Conservation (phyloP, 495 filamentous ascomycete genomes). For the Parathielavia hyrcaniae region DNA sequence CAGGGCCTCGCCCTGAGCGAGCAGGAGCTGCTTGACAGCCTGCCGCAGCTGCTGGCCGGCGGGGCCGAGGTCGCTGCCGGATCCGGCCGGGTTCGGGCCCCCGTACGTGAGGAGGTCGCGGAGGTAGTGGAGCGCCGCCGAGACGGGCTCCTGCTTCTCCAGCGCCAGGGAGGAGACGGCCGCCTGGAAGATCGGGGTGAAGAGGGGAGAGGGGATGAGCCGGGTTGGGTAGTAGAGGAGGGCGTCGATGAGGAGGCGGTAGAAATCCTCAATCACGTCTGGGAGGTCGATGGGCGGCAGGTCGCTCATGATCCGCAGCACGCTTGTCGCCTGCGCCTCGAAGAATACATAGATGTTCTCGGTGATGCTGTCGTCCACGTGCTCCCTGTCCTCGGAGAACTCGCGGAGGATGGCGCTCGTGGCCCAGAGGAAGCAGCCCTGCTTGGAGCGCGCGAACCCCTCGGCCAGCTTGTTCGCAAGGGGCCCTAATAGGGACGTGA, state of each 20-base stretch:
- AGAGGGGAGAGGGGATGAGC: conserved; percentile 68
- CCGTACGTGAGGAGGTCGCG: conserved; percentile 90
- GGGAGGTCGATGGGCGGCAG: conserved; percentile 80
- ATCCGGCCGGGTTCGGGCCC: conserved; percentile 66
- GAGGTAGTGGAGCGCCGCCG: conserved; percentile 86
- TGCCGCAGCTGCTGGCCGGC: conserved; percentile 53
- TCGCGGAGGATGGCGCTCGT: conserved; percentile 91
- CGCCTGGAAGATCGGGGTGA: conserved; percentile 77
- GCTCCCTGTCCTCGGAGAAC: conserved; percentile 81
- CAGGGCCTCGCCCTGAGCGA: conserved; percentile 66
- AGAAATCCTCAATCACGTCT: conserved; percentile 98
- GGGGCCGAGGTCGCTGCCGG: conserved; percentile 52
- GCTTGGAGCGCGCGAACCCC: conserved; percentile 77
- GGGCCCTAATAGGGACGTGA: conserved; percentile 73
- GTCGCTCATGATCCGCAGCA: conserved; percentile 83
- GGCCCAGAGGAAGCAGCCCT: conserved; percentile 97
- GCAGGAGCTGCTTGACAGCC: conserved; percentile 65
- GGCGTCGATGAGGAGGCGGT: conserved; percentile 82
- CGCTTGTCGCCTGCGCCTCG: conserved; percentile 80
- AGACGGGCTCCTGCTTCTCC: conserved; percentile 83
- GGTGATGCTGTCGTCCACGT: conserved; percentile 77
- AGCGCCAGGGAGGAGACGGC: conserved; percentile 76
- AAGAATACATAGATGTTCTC: conserved; percentile 88
- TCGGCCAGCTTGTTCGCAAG: conserved; percentile 80
- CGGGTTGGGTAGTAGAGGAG: conserved; percentile 84